phyloP scores from a whole-genome alignment of 352 stramenopile genomes.

The Discostella stelligera region DNA sequence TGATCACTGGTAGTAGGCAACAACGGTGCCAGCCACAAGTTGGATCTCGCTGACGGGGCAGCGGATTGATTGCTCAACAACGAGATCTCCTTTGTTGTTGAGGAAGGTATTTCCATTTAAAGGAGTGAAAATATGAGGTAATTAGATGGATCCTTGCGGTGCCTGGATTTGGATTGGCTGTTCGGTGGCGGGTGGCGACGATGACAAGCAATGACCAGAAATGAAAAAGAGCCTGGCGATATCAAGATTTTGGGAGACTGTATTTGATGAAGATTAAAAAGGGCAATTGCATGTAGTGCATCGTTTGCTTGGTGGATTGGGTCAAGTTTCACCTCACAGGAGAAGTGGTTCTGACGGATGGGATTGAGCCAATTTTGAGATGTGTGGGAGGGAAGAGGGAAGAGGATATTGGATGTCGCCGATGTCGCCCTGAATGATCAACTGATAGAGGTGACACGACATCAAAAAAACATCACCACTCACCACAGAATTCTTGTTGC shows the following conservation, averaged over 20 bases:
- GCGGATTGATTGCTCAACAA: slow-evolving; percentile 25
- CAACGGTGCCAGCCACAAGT: slow-evolving; percentile 14
- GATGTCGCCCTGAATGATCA: too few species aligned
- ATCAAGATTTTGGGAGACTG: slow-evolving; percentile 9
- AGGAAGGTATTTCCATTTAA: slow-evolving; percentile 25
- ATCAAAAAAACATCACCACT: too few species aligned
- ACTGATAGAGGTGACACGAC: too few species aligned
- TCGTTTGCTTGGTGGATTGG: neutral
- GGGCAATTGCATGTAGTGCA: slow-evolving; percentile 4
- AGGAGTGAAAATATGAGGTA: slow-evolving; percentile 5
- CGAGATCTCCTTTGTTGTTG: slow-evolving; percentile 3
- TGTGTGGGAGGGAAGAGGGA: too few species aligned
- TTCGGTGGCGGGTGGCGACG: neutral
- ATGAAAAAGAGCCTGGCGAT: neutral
- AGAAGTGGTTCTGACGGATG: neutral
- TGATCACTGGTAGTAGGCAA: neutral
- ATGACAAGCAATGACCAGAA: neutral
- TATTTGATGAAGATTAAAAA: slow-evolving; percentile 12
- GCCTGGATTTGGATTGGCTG: neutral
- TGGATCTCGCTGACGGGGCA: slow-evolving; percentile 4
- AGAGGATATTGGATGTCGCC: too few species aligned
- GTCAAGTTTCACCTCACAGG: neutral
- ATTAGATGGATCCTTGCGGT: neutral
- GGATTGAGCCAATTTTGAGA: too few species aligned
- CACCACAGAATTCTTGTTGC: too few species aligned